These are phyloP conservation scores for Brassica cretica DNA, from an alignment of 345 rosid species.

Conservation along the genomic window DNA sequence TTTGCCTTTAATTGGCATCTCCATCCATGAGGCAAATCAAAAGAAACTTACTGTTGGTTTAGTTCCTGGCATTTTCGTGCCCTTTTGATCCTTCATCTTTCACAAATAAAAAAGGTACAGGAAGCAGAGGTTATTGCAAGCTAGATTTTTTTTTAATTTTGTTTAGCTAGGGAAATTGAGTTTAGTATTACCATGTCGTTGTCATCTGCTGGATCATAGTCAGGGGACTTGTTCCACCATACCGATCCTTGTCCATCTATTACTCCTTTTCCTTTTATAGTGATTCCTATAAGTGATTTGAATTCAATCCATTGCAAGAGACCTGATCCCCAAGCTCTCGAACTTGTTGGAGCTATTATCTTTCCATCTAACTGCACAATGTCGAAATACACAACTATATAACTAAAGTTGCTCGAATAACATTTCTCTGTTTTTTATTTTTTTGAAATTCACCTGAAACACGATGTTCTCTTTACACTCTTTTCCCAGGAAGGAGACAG, in stretches of 20 bases:
- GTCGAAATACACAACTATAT: constrained; percentile 10
- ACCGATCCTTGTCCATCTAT: constrained; percentile 87
- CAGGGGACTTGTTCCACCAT: constrained; percentile 68
- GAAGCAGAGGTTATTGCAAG: constrained; percentile 24
- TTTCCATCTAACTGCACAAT: constrained; percentile 72
- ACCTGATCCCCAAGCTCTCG: constrained; percentile 64
- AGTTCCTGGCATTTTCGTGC: constrained; percentile 58
- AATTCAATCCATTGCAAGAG: constrained; percentile 81
- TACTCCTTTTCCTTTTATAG: constrained; percentile 65
- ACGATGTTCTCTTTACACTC: constrained; percentile 54
- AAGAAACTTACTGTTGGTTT: constrained; percentile 65
- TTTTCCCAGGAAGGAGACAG: constrained; percentile 70
- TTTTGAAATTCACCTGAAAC: constrained; percentile 58
- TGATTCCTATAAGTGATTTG: constrained; percentile 57
- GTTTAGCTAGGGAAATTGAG: constrained; percentile 11
- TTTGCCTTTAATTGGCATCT: background rate
- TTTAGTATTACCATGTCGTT: constrained; percentile 33
- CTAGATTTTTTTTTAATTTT: background rate
- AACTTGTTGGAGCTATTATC: constrained; percentile 71
- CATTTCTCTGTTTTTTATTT: background rate
- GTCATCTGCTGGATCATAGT: constrained; percentile 37
- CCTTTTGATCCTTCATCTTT: constrained; percentile 45
- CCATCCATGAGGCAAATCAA: background rate
- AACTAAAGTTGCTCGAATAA: background rate
- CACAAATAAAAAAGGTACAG: background rate